Base-by-base conservation (phyloP, 2,329 filamentous ascomycete species). In the Dryadomyces quercivorus region DNA sequence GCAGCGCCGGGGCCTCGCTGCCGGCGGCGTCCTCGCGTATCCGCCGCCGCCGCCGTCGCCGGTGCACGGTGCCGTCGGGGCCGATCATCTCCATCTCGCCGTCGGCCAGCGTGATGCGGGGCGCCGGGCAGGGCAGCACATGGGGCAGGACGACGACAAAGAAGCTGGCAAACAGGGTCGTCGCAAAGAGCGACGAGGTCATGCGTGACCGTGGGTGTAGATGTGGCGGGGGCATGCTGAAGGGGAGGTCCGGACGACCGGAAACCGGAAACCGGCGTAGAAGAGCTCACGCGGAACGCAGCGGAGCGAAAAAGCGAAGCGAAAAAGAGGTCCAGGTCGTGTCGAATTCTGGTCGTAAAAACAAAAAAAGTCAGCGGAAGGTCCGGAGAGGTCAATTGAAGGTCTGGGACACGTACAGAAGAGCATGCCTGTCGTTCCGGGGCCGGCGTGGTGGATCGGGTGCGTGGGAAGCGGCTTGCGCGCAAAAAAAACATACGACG, bases 101-200 rank as follows among this genome's bases (percentile, higher is more conserved):
- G 67, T 95, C 91, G 62, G 88, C 86, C 62, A 86, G 85, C 38
- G 83, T 80, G 36, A 81, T 74, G 60, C 87, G 79, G 2, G 88
- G 88, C 48, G 89, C 88, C 1, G 93, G 93, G 66, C 93, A 98
- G 1, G 93, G 93, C 18, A 98, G 80, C 34, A 94, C 66, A 68
- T 98, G 93, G 21, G 93, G 93, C 47, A 95, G 75, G 34, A 82
- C 88, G 53, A 98, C 93, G 58, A 98, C 91, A 59, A 95, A 79
- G 69, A 98, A 95, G 62, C 87, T 93, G 36, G 90, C 84, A 59
- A 88, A 77, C 54, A 97, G 80, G 1, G 92, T 97, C n/a, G 86
- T 88, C 51, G 89, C 90, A 73, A 98, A 98, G 57, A 98, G 84
- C 48, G 90, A 93, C 55, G 87, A 91, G 63, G 93, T 98, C 73